Percentiles rank a stretch among this genome's conserved stretches.
These are phyloP conservation scores for Thozetella sp. DNA, from an alignment of 495 filamentous ascomycete species.

Conservation along the genomic window DNA sequence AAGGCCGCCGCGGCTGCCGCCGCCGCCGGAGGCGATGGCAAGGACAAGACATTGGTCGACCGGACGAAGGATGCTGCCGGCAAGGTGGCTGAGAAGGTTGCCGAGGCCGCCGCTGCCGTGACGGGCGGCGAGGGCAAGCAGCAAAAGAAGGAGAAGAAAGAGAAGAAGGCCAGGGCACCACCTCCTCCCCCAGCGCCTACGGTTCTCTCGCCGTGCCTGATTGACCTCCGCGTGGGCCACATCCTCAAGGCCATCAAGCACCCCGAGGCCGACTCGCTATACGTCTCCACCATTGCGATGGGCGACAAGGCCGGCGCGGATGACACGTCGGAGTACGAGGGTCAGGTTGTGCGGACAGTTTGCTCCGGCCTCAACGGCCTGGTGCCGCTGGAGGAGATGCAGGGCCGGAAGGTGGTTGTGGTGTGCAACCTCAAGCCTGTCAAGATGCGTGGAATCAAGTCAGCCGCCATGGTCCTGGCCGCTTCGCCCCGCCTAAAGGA, in stretches of 20 bases:
- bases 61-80: conserved; percentile 49
- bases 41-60: conserved; percentile 45
- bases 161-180: conserved; percentile 70
- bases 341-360: conserved; percentile 87
- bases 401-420: conserved; percentile 88
- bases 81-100: conserved; percentile 51
- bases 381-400: conserved; percentile 92
- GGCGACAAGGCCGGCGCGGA: conserved; percentile 86
- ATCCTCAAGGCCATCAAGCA: conserved; percentile 94
- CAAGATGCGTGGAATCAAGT: conserved; percentile 98
- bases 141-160: conserved; percentile 86
- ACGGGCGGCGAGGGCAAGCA: conserved; percentile 36
- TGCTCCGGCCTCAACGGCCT: conserved; percentile 96
- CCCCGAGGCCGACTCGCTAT: conserved; percentile 95
- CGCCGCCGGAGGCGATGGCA: conserved; percentile 33
- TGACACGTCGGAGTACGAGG: conserved; percentile 84
- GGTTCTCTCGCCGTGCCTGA: conserved; percentile 77
- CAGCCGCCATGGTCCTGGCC: conserved; percentile 92
- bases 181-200: conserved; percentile 68
- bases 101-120: conserved; percentile 41
- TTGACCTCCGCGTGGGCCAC: conserved; percentile 95
- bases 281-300: conserved; percentile 94
- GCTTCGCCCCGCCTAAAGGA: conserved; percentile 80
- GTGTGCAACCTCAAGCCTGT: conserved; percentile 98
- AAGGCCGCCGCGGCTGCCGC: conserved; percentile 69